These are phyloP conservation scores for Oryza meyeriana DNA, from an alignment of 176 grass and related monocot species.

Conservation along the genomic window DNA sequence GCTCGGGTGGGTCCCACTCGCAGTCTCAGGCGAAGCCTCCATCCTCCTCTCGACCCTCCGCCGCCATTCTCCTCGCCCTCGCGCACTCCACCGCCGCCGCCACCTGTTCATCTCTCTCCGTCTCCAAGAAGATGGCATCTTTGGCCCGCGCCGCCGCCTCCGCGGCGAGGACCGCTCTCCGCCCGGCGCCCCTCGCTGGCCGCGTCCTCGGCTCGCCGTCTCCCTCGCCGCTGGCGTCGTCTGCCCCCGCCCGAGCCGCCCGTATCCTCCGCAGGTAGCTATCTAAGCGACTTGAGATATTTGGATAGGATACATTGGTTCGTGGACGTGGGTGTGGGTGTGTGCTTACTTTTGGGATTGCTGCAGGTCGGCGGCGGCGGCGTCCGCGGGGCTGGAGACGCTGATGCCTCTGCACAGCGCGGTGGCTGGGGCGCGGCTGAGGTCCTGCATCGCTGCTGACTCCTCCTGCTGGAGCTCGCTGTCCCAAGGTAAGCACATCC, in stretches of 20 bases:
- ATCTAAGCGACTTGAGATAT: neutral
- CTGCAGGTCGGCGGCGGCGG: conserved; percentile 35
- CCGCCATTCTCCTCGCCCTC: neutral
- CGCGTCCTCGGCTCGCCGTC: conserved; percentile 3
- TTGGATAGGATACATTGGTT: neutral
- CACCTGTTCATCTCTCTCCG: too few species aligned
- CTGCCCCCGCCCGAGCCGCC: neutral
- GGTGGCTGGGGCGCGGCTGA: conserved; percentile 44
- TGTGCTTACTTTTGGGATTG: neutral
- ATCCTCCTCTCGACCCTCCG: neutral
- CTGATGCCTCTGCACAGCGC: conserved; percentile 57
- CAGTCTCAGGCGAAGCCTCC: neutral
- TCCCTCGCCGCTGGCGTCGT: neutral
- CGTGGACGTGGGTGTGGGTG: neutral
- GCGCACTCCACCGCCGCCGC: neutral
- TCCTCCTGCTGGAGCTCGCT: conserved; percentile 60
- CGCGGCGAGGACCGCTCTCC: conserved; percentile 21
- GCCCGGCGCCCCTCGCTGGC: neutral
- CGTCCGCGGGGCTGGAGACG: conserved; percentile 37
- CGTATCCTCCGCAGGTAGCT: conserved; percentile 38
- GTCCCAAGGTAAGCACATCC: conserved; percentile 37
- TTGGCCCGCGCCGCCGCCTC: conserved; percentile 26
- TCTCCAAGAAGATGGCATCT: conserved; percentile 30
- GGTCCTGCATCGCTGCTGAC: conserved; percentile 52
- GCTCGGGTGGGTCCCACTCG: neutral